These are phyloP conservation scores for Fusarium musae DNA, from an alignment of 2,329 filamentous ascomycete species.

Conservation along the genomic window DNA sequence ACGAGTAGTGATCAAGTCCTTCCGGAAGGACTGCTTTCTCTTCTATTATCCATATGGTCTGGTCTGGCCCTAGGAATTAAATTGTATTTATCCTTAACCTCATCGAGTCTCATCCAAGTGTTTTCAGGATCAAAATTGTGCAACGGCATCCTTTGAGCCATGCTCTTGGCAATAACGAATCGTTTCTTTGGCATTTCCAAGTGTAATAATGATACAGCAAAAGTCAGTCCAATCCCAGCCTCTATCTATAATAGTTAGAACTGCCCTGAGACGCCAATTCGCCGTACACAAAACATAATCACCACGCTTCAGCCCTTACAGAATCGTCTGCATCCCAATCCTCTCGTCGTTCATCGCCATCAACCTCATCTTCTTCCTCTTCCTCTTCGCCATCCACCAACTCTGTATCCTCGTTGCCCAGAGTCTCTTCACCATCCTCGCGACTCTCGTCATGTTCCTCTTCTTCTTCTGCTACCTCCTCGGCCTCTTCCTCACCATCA, in stretches of 20 bases:
- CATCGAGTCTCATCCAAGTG: background rate
- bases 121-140: background rate
- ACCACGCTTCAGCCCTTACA: slow-evolving; percentile 9
- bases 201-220: background rate
- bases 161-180: background rate
- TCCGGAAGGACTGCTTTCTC: slow-evolving; percentile 7
- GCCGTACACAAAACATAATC: background rate
- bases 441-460: slow-evolving; percentile 11
- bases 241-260: background rate
- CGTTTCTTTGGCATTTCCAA: background rate
- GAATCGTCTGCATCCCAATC: slow-evolving; percentile 17
- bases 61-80: no score
- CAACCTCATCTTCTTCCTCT: slow-evolving; percentile 26
- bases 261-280: slow-evolving; percentile 22
- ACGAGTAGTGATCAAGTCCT: slow-evolving; percentile 6
- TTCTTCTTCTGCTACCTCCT: slow-evolving; percentile 31
- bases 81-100: background rate
- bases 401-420: slow-evolving; percentile 33
- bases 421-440: slow-evolving; percentile 30
- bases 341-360: slow-evolving; percentile 2
- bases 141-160: background rate
- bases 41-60: background rate
- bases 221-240: background rate
- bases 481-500: slow-evolving; percentile 30
- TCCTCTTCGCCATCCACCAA: slow-evolving; percentile 29